phyloP scores from a whole-genome alignment of 441 rosid species.

The Lepidium campestre region DNA sequence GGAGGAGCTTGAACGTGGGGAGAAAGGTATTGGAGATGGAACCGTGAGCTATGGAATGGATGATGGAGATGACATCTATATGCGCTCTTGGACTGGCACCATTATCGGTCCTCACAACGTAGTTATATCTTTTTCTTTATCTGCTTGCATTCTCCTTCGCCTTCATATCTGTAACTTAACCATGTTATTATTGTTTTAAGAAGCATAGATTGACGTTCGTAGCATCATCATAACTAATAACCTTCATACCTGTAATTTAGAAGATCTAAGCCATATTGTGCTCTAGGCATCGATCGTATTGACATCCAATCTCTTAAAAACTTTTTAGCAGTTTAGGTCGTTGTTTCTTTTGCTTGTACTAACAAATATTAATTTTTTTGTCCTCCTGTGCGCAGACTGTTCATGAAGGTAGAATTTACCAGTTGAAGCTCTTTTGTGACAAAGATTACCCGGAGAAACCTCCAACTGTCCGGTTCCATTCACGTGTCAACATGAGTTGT shows the following conservation, averaged over 20 bases:
- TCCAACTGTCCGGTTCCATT: conserved; percentile 88
- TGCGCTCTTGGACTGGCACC: conserved; percentile 99
- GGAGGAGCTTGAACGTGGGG: conserved; percentile 98
- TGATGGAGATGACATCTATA: conserved; percentile 95
- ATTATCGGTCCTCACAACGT: conserved; percentile 97
- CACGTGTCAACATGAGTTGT: conserved; percentile 87
- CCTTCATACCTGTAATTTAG: background rate
- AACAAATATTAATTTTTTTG: background rate
- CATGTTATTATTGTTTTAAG: background rate
- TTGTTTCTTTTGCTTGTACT: background rate
- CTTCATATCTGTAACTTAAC: background rate
- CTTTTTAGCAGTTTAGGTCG: background rate
- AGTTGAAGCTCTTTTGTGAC: conserved; percentile 96
- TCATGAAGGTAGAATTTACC: conserved; percentile 94
- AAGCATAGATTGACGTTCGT: background rate
- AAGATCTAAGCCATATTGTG: background rate
- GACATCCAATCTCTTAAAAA: background rate
- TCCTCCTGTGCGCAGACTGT: conserved; percentile 54
- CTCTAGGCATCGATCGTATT: background rate
- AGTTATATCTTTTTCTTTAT: conserved; percentile 29
- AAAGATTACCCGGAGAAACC: conserved; percentile 99
- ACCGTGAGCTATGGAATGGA: conserved; percentile 99
- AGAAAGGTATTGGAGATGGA: conserved; percentile 98
- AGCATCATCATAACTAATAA: background rate
- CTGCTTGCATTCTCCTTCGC: background rate